Base-by-base conservation (phyloP, 306 rosid genomes). In the Prunus mongolica region DNA sequence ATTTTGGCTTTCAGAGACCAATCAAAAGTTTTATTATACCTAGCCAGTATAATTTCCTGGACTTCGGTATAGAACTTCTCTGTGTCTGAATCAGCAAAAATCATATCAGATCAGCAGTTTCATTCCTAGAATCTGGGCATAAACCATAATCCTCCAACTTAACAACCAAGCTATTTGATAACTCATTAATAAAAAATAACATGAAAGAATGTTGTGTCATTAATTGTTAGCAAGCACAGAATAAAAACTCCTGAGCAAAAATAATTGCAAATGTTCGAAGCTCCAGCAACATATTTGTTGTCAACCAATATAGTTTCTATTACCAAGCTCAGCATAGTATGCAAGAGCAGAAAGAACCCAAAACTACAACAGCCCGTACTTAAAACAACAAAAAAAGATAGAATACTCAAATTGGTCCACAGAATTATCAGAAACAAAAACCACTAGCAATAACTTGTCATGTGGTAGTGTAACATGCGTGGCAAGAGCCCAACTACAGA, bases 1-100 rank as follows among this genome's bases (percentile, higher is more conserved):
- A 95, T 92, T 76, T 88, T 92, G 27, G 98, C 89, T 84, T 92
- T 95, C 4, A 95, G 87, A 56, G 86, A 62, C 99, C 96, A 95
- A 78, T 95, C 99, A 84, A 95, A 92, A 52, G 96, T 86, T 80
- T 90, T 90, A 65, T 90, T 87, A 60, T 77, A 95, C 75, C 99
- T 88, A 49, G 92, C 85, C 34, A 95, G 97, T 56, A 92, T 89
- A 76, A 79, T 81, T 76, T 89, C 96, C 84, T 90, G 96, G 70
- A 92, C 97, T 87, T 90, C 87, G 41, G 97, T 88, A 76, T 92
- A 95, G 75, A 88, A 95, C 73, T 84, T 87, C 87, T 95, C 97
- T 3, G 97, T 95, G 76, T 95, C 99, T 92, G 90, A 73, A 74
- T 32, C 77, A 75, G 55, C 61, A 46, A 65, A 57, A 38, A 44